Base-by-base conservation (phyloP, 140 eudicot species). In the Bidens hawaiensis region DNA sequence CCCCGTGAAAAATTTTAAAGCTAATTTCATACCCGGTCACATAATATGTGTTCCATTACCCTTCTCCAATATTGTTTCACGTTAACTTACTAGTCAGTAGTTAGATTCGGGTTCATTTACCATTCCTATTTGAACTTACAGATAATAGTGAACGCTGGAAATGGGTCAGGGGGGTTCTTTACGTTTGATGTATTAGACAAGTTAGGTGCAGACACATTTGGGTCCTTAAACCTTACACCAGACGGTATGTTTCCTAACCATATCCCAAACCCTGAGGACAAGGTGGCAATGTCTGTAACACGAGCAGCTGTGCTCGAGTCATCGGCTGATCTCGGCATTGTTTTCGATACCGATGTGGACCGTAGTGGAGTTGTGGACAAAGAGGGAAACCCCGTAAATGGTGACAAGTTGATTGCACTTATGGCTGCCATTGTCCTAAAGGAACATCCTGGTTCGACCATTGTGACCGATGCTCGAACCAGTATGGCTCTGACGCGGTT, bases 181-280 rank as follows among this genome's bases (percentile, higher is more conserved):
- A 93, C 99, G 18, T 93, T 83, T 79, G 88, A 85, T 3, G 99
- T 93, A 10, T 25, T 93, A 75, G 99, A 93, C 83, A 85, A 85
- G 69, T 74, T 93, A 4, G 99, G 96, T 3, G 99, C 99, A 54
- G 96, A 93, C 80, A 93, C 99, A 27, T 80, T 85, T 31, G 99
- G 99, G 3, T 93, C 96, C 0, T 80, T 83, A 51, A 71, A 93
- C 79, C 95, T 93, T 14, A 70, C 49, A 22, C 96, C 99, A 2
- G 96, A 93, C 21, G 99, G 99, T 26, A 93, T 88, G 99, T 93
- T 93, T 56, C 96, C 96, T 0, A 93, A 93, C 76, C 99, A 93
- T 77, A 93, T 93, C 19, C 99, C 99, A 0, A 93, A 93, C 67
- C 99, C 99, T 0, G 99, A 88, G 61, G 99, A 93, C 80, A 88